Base-by-base conservation (phyloP, 495 filamentous ascomycete genomes). In the Penicillium desertorum region DNA sequence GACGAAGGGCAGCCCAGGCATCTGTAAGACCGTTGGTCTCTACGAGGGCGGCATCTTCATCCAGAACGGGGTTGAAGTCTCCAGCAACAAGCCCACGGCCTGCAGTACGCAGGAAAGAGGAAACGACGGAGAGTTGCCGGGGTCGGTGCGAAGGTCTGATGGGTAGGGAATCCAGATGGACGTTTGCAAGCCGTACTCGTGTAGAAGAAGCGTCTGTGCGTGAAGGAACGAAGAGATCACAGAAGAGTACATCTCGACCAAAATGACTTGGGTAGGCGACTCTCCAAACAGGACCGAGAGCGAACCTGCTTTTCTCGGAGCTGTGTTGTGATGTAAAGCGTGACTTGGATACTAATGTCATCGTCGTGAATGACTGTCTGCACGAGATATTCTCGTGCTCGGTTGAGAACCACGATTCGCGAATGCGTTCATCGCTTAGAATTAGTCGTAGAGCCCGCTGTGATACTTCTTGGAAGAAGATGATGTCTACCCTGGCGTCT, bases 21-120 rank as follows among this genome's bases (percentile, higher is more conserved):
- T 70, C 67, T 20, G 51, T 48, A 17, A 70, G 52, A 25, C 46
- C 34, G 45, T 62, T 70, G 8, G 42, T 30, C 19, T 41, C 46
- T 3, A 67, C 4, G 37, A 67, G 57, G 2, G n/a, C 36, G 9
- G 29, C 20, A 42, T 70, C 67, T 27, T 67, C 62, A 2, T 57
- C 54, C 17, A 70, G 47, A 14, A 67, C 62, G n/a, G 67, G 60
- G 37, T 70, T 67, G 42, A 70, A 67, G 45, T 70, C 67, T 27
- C 67, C 67, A 9, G 67, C 67, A 10, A 67, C 60, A 2, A 70
- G 43, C 3, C 67, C 67, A 19, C 47, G 48, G 6, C 58, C 64
- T 7, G 56, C 59, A 29, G 48, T 44, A 27, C 46, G 56, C 20
- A 70, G 56, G n/a, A 59, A 52, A 12, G 45, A 51, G n/a, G 62